phyloP scores from a whole-genome alignment of 345 rosid genomes.

The Murraya paniculata region DNA sequence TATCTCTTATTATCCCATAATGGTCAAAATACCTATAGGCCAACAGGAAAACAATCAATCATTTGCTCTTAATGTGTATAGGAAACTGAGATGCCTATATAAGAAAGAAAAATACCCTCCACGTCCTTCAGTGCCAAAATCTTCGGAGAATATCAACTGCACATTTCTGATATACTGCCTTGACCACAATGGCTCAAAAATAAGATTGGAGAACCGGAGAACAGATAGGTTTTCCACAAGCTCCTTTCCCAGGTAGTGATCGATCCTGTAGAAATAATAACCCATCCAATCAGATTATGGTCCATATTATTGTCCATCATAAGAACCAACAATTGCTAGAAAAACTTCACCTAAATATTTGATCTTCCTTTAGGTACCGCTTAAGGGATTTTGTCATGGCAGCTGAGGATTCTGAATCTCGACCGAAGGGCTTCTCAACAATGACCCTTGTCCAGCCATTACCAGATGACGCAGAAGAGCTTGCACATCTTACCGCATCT shows the following conservation, averaged over 20 bases:
- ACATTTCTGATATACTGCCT: conserved; percentile 94
- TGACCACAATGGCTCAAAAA: conserved; percentile 95
- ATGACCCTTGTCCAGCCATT: conserved; percentile 98
- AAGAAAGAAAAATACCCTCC: conserved; percentile 70
- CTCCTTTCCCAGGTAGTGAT: conserved; percentile 97
- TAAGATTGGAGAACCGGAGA: conserved; percentile 97
- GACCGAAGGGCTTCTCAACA: conserved; percentile 99
- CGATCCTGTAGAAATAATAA: conserved; percentile 62
- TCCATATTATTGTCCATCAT: not conserved
- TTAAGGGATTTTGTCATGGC: conserved; percentile 84
- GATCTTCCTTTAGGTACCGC: conserved; percentile 84
- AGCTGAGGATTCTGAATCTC: conserved; percentile 96
- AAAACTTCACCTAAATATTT: conserved; percentile 75
- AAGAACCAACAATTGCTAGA: not conserved
- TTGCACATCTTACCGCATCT: conserved; percentile 92
- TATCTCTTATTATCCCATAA: conserved; percentile 94
- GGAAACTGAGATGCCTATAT: not conserved
- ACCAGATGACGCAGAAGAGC: conserved; percentile 81
- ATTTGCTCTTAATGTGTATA: not conserved
- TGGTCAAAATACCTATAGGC: conserved; percentile 78
- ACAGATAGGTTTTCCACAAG: conserved; percentile 95
- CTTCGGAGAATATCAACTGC: conserved; percentile 93
- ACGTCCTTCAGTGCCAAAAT: conserved; percentile 99
- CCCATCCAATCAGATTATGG: conserved; percentile 18
- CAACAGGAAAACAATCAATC: conserved; percentile 1